These are phyloP conservation scores for Candida sanyaensis DNA, from an alignment of 1,139 yeast species.

Conservation along the genomic window DNA sequence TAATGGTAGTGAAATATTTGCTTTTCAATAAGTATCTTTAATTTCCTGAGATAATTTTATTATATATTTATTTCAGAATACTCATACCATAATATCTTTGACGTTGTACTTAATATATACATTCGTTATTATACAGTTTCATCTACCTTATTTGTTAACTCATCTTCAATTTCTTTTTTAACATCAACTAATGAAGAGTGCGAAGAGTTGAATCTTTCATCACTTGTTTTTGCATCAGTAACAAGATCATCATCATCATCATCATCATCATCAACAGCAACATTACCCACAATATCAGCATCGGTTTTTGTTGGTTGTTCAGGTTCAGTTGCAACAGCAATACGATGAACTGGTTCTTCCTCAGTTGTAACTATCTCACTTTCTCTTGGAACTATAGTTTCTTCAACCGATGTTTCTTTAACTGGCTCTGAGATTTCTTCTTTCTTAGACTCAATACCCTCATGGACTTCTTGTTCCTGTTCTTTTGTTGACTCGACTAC, in stretches of 20 bases:
- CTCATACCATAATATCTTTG: too few relatives aligned
- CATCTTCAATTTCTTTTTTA: background rate
- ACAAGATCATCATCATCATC: too few relatives aligned
- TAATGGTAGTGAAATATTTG: too few relatives aligned
- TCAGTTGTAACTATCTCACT: background rate
- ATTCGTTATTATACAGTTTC: background rate
- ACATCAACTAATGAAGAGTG: conserved; percentile 1
- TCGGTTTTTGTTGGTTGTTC: background rate
- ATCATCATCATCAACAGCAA: too few relatives aligned
- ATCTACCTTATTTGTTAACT: background rate
- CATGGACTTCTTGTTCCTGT: too few relatives aligned
- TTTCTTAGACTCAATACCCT: too few relatives aligned
- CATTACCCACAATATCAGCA: background rate
- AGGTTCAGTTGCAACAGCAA: background rate
- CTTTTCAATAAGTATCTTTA: too few relatives aligned
- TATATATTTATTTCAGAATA: too few relatives aligned
- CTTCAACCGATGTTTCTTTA: background rate
- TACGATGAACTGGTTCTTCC: background rate
- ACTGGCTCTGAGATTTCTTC: background rate
- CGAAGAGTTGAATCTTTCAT: background rate
- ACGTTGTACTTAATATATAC: too few relatives aligned
- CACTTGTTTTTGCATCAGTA: background rate
- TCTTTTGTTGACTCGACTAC: too few relatives aligned
- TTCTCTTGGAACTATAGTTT: background rate
- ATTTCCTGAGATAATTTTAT: too few relatives aligned